Evolutionary conservation across 2,329 filamentous ascomycete genomes (phyloP).

Genomic region (Pseudonectria buxi): DNA sequence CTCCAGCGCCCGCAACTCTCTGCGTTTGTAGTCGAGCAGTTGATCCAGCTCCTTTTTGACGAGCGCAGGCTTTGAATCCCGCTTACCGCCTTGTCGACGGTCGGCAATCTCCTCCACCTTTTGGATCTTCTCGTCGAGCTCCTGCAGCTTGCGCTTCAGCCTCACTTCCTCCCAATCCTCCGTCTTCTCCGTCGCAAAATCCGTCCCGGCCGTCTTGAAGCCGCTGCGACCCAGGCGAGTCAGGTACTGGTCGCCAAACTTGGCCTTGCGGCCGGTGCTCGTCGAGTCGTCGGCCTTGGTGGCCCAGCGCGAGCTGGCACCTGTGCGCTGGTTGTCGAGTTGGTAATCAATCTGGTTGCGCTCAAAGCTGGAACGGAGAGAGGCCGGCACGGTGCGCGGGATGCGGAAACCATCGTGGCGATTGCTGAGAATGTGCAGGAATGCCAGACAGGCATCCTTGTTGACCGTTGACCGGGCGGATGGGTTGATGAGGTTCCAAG

Average conservation of each 20-base stretch:
- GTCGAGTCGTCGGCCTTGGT: constrained; percentile 73
- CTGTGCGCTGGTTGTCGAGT: constrained; percentile 63
- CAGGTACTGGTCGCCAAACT: constrained; percentile 95
- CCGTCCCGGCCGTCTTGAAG: constrained; percentile 78
- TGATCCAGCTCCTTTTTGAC: constrained; percentile 94
- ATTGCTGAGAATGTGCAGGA: constrained; percentile 94
- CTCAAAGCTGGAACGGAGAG: constrained; percentile 86
- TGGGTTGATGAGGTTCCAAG: constrained; percentile 97
- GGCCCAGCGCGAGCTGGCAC: constrained; percentile 69
- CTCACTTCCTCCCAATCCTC: constrained; percentile 98
- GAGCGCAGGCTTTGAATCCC: constrained; percentile 77
- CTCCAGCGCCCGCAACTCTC: constrained; percentile 68
- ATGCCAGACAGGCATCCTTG: constrained; percentile 90
- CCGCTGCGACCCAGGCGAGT: constrained; percentile 79
- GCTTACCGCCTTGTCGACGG: constrained; percentile 53
- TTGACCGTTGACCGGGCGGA: constrained; percentile 75
- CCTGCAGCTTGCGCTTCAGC: constrained; percentile 83
- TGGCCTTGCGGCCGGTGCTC: constrained; percentile 81
- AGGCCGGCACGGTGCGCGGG: constrained; percentile 82
- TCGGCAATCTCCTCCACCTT: constrained; percentile 71
- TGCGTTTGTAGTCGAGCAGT: constrained; percentile 88
- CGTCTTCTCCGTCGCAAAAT: constrained; percentile 78
- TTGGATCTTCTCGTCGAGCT: constrained; percentile 81
- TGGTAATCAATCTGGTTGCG: constrained; percentile 96
- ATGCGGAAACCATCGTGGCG: constrained; percentile 93